phyloP scores from a whole-genome alignment of 2,329 filamentous ascomycete genomes.

The Aspergillus sp. region DNA sequence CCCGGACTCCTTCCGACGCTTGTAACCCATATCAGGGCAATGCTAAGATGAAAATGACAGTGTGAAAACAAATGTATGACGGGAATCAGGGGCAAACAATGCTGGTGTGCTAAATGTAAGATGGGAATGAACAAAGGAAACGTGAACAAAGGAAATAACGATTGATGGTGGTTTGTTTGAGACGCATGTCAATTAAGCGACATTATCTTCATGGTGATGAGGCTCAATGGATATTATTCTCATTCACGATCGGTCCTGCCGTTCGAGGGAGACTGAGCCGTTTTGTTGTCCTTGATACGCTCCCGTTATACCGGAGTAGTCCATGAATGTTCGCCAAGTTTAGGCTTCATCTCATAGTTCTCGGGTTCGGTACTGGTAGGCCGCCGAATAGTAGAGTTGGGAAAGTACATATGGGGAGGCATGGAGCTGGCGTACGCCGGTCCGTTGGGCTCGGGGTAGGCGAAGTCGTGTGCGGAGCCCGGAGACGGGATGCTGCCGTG shows the following conservation, averaged over 20 bases:
- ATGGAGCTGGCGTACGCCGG: conserved; percentile 47
- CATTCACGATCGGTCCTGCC: conserved; percentile 13
- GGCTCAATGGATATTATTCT: neutral
- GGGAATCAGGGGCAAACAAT: conserved; percentile 9
- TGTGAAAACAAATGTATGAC: conserved; percentile 17
- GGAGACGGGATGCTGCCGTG: conserved; percentile 73
- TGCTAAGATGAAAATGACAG: conserved; percentile 21
- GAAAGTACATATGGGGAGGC: conserved; percentile 69
- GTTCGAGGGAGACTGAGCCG: neutral
- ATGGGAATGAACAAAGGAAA: conserved; percentile 26
- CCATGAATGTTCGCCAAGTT: conserved; percentile 37
- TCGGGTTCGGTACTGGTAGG: conserved; percentile 74
- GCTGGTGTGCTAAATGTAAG: conserved; percentile 20
- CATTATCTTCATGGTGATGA: neutral
- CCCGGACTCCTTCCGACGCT: conserved; percentile 27
- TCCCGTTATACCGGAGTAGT: conserved; percentile 34
- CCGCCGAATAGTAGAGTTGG: conserved; percentile 65
- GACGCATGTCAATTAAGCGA: neutral
- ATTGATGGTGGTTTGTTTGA: neutral
- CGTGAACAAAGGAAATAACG: conserved; percentile 17
- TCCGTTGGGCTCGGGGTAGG: conserved; percentile 72
- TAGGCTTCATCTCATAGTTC: conserved; percentile 62
- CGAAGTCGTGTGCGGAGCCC: conserved; percentile 69
- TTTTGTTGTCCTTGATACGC: neutral
- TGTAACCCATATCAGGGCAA: conserved; percentile 19